Evolutionary conservation across 192 early-diverging fungal genomes (phyloP).

Genomic region (Chytriomyces sp.): DNA sequence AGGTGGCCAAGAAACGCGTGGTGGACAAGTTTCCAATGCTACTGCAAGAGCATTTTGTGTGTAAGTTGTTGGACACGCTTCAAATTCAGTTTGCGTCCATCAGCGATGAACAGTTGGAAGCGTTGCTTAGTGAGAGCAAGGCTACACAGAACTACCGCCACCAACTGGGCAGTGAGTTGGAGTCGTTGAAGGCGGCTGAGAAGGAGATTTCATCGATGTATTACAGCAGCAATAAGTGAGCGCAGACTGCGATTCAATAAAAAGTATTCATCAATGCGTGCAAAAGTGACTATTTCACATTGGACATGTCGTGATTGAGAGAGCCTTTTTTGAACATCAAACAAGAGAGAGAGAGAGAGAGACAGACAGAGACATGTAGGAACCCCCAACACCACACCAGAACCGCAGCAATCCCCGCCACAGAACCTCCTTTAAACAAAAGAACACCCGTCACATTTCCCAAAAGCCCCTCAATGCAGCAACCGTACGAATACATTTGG

Average conservation of each 20-base stretch:
- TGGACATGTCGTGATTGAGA: too few relatives aligned
- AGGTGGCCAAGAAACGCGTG: background rate
- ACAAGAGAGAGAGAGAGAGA: too few relatives aligned
- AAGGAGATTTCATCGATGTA: conserved; percentile 2
- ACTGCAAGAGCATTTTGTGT: conserved; percentile 26
- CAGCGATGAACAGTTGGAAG: background rate
- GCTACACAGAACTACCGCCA: background rate
- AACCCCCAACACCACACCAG: too few relatives aligned
- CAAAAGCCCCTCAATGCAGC: background rate
- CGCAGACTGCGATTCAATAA: too few relatives aligned
- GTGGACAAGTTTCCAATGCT: background rate
- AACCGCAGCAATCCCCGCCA: too few relatives aligned
- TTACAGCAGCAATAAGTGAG: too few relatives aligned
- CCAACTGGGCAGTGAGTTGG: background rate
- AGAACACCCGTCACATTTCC: background rate
- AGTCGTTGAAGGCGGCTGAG: conserved; percentile 4
- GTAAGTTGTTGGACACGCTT: background rate
- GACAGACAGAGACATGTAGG: too few relatives aligned
- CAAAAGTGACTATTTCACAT: too few relatives aligned
- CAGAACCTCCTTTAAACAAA: too few relatives aligned
- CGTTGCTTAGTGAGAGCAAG: background rate
- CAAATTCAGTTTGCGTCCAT: background rate
- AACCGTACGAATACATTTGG: background rate
- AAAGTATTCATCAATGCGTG: too few relatives aligned
- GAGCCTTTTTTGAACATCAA: too few relatives aligned